These are phyloP conservation scores for Alternaria rosae DNA, from an alignment of 2,329 filamentous ascomycete species.

Conservation along the genomic window DNA sequence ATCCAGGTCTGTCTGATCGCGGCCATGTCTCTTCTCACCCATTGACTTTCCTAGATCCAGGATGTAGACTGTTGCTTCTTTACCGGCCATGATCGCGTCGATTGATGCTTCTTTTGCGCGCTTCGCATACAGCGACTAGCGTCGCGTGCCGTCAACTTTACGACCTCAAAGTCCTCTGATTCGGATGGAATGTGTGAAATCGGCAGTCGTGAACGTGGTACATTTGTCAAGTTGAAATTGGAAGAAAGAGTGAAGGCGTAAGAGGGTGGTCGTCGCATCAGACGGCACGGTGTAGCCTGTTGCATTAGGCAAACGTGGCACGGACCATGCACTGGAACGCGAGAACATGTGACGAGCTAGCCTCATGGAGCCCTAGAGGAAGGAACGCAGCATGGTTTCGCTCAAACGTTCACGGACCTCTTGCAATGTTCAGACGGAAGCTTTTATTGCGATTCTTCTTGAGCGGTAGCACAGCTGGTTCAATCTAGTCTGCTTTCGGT, in stretches of 20 bases:
- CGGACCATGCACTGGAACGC: neutral
- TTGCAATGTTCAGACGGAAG: neutral
- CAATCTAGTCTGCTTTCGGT: too few species aligned
- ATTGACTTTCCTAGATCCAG: constrained; percentile 89
- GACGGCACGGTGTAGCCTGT: constrained; percentile 6
- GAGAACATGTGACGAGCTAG: constrained; percentile 7
- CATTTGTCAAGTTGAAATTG: neutral
- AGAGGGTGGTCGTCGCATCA: neutral
- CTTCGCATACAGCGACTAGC: neutral
- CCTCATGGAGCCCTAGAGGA: neutral
- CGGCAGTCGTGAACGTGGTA: neutral
- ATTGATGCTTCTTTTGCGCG: constrained; percentile 1
- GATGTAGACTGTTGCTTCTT: constrained; percentile 92
- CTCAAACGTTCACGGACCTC: too few species aligned
- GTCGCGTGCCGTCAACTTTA: neutral
- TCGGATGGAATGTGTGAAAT: too few species aligned
- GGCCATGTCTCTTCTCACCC: constrained; percentile 73
- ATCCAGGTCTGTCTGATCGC: constrained; percentile 81
- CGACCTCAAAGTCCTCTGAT: neutral
- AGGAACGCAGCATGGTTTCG: neutral
- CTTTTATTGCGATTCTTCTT: too few species aligned
- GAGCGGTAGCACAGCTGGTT: too few species aligned
- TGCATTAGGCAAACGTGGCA: constrained; percentile 15
- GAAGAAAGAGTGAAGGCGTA: neutral
- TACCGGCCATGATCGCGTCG: constrained; percentile 75